A percentile compares a stretch with the other conserved stretches of the same genome.
Conservation (phyloP, 148 eudicot species). For the Rheum nobile region DNA sequence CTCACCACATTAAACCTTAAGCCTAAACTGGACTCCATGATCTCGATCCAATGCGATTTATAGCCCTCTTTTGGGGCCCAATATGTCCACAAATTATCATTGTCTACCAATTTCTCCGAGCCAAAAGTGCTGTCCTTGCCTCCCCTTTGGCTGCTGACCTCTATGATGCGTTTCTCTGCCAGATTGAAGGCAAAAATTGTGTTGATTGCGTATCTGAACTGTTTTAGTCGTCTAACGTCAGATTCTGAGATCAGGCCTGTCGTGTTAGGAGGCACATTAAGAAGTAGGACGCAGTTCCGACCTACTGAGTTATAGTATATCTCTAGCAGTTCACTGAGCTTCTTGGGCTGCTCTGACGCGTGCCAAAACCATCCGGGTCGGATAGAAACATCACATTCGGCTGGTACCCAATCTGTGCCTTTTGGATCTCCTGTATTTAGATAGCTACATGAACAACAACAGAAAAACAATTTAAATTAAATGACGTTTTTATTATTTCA, state of each 20-base stretch:
- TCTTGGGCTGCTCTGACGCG: slow-evolving; percentile 54
- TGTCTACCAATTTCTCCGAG: slow-evolving; percentile 49
- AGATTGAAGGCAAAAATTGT: slow-evolving; percentile 51
- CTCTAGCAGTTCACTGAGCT: slow-evolving; percentile 45
- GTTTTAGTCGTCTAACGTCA: slow-evolving; percentile 40
- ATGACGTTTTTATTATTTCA: background rate
- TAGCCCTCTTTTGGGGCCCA: slow-evolving; percentile 63
- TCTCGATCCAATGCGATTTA: slow-evolving; percentile 51
- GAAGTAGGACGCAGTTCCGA: slow-evolving; percentile 62
- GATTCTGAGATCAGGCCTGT: slow-evolving; percentile 57
- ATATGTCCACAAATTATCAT: slow-evolving; percentile 75
- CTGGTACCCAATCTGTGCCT: slow-evolving; percentile 83
- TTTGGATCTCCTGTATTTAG: slow-evolving; percentile 68
- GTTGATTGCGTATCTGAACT: slow-evolving; percentile 47
- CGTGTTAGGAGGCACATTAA: slow-evolving; percentile 80
- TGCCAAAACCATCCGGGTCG: slow-evolving; percentile 94
- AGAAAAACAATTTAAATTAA: background rate
- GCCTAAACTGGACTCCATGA: slow-evolving; percentile 19
- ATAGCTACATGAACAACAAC: slow-evolving; percentile 33
- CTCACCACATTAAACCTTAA: slow-evolving; percentile 60
- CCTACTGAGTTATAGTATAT: slow-evolving; percentile 87
- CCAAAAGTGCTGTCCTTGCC: slow-evolving; percentile 42
- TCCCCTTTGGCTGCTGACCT: slow-evolving; percentile 70
- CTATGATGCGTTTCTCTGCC: slow-evolving; percentile 29
- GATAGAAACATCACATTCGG: slow-evolving; percentile 90